Base-by-base conservation (phyloP, 2,329 filamentous ascomycete species). In the Coniosporium tulheliwenetii region DNA sequence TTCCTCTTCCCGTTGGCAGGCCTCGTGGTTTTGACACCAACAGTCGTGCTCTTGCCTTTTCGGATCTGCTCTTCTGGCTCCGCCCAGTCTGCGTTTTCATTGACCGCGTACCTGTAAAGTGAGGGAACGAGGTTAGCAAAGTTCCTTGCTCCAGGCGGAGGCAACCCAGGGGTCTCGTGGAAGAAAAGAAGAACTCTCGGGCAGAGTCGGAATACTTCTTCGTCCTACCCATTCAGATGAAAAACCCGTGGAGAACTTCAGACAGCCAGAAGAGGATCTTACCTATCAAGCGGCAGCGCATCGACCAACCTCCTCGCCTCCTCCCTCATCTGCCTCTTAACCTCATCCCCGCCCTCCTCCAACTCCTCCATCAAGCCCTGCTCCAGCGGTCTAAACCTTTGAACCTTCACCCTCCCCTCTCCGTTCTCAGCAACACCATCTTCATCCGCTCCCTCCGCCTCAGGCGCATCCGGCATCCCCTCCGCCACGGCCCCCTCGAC, bases 221-320 rank as follows among this genome's bases (percentile, higher is more conserved):
- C n/a, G n/a, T n/a, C n/a, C n/a, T n/a, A 26, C 7, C 19, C 19
- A 26, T 26, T 4, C 19, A 7, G 19, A 26, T 26, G 7, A 7
- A 26, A 26, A 26, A 7, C 4, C 19, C 19, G 19, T 26, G 19
- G 4, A 26, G 19, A 7, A 26, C 3, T 4, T 26, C 4, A 7
- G 7, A 26, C 7, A 26, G 7, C 19, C 19, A 7, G 19, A 26
- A 30, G 40, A 37, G 13, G 12, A 42, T 63, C 79, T 73, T 71
- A 89, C 76, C 83, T 79, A 53, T 94, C 85, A 40, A 96, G 69
- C 36, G 89, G 87, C 45, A 96, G 66, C 46, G 86, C 81, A 65
- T 95, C 84, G 53, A 96, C 94, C 48, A 96, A 67, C 49, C 85
- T 83, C 51, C 81, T 77, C 61, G 93, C 85, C 62, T 89, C 84